Conservation (phyloP, 75 land plant species). For the Pseudotsuga menziesii region DNA sequence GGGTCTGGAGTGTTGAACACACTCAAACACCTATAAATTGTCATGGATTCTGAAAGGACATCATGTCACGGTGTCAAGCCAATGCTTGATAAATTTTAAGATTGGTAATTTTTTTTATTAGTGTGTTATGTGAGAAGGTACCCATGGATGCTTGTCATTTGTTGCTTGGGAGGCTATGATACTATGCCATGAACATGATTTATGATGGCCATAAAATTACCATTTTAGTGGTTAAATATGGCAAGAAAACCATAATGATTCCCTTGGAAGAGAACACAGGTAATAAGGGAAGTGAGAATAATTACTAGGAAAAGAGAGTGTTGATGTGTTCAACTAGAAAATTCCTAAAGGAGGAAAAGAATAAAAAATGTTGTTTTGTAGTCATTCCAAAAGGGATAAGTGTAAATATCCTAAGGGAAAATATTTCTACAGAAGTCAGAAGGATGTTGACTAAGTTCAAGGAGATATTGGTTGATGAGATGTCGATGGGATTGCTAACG, state of each 20-base stretch:
- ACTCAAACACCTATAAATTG: neutral
- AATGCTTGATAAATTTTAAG: neutral
- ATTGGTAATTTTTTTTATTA: neutral
- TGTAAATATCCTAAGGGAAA: no score
- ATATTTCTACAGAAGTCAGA: neutral
- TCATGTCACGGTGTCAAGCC: neutral
- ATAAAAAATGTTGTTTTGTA: neutral
- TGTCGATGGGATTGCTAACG: neutral
- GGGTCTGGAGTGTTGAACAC: neutral
- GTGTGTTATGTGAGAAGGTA: neutral
- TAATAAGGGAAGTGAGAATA: neutral
- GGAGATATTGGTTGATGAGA: neutral
- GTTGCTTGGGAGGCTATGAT: neutral
- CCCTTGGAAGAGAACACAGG: neutral
- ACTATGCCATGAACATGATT: neutral
- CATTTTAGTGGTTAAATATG: neutral
- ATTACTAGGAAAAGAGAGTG: neutral
- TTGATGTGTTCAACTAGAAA: neutral
- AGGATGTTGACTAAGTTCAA: neutral
- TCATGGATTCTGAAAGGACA: neutral
- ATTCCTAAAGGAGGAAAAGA: neutral
- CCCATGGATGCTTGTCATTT: neutral
- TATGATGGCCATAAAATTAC: neutral
- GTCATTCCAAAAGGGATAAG: neutral
- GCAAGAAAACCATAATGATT: neutral